Evolutionary conservation across 805 yeast species (phyloP), one percentile per base, ranked within the genome.

Genomic region (Grigorovia humatica): DNA sequence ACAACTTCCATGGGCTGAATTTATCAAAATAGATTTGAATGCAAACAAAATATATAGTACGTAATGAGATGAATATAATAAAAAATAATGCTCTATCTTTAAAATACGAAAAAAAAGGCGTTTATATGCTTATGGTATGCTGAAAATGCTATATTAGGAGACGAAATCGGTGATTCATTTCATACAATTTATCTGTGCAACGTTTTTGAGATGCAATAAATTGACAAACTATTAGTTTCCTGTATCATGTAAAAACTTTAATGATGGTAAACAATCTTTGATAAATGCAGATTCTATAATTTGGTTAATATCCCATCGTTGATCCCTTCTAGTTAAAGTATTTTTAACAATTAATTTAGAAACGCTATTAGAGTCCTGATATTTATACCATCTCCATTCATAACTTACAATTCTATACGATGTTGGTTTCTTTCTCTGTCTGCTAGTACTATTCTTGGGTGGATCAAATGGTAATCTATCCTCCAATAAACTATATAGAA

Each of bases 381-480:
- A 67, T 20, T 67, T 66, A 55, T 68, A 75, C 98, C 98, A 91
- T 41, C 76, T 77, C 99, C 99, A 93, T 55, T 87, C 93, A 41
- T 88, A 82, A 62, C 91, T 79, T 5, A 97, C 97, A 35, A 91
- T 93, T 51, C 97, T 73, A 66, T 91, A 96, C 0, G 95, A 84
- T 46, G 82, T 77, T 43, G 83, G 68, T 53, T 66, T 49, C 54
- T 55, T 59, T 58, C 65, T 54, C 64, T 62, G 64, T 56, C 64
- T 62, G 43, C 57, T 54, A 38, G 73, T 70, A 44, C 73, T 70
- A 47, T 72, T 70, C 1, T 89, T 90, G 1, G 90, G 83, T 2
- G 87, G 80, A 64, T 93, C 99, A 71, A 93, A 93, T 4, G 99
- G 99, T 47, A 93, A 71, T 52, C 96, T 67, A 44, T 88, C 82